These are phyloP conservation scores for Dacryopinax primogenitus DNA, from an alignment of 768 basidiomycete species.

Conservation along the genomic window DNA sequence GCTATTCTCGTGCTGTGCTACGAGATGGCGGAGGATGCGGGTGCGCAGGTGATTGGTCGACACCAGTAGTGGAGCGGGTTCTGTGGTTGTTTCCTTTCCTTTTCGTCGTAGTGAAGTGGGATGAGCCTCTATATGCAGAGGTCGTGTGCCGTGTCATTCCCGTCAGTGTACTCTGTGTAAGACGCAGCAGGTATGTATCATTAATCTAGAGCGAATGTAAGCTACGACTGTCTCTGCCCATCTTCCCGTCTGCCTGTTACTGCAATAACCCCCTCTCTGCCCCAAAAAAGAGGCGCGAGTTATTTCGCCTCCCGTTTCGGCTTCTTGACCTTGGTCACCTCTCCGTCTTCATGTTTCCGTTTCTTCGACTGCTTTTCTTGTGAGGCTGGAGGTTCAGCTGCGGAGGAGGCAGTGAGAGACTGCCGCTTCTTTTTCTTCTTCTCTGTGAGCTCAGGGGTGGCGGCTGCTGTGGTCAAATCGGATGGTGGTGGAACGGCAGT, in stretches of 20 bases:
- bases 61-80: not conserved
- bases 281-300: not conserved
- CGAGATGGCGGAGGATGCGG: slow-evolving; percentile 45
- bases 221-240: not conserved
- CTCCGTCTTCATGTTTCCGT: not conserved
- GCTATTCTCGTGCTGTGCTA: slow-evolving; percentile 65
- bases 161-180: too few relatives aligned
- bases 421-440: not conserved
- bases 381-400: too few relatives aligned
- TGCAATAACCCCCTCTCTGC: not conserved
- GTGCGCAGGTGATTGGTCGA: slow-evolving; percentile 20
- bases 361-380: not conserved
- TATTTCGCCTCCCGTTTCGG: not conserved
- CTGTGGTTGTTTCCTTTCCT: not conserved
- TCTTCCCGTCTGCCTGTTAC: not conserved
- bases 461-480: not conserved
- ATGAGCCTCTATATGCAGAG: too few relatives aligned
- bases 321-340: not conserved
- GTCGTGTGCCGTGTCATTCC: too few relatives aligned
- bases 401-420: not conserved
- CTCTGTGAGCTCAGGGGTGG: not conserved
- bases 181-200: too few relatives aligned
- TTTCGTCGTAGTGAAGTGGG: not conserved
- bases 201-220: not conserved
- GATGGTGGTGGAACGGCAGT: not conserved